Percentiles rank a stretch among this genome's conserved stretches.
These are phyloP conservation scores for Salix udensis DNA, from an alignment of 345 rosid genomes.

Conservation along the genomic window DNA sequence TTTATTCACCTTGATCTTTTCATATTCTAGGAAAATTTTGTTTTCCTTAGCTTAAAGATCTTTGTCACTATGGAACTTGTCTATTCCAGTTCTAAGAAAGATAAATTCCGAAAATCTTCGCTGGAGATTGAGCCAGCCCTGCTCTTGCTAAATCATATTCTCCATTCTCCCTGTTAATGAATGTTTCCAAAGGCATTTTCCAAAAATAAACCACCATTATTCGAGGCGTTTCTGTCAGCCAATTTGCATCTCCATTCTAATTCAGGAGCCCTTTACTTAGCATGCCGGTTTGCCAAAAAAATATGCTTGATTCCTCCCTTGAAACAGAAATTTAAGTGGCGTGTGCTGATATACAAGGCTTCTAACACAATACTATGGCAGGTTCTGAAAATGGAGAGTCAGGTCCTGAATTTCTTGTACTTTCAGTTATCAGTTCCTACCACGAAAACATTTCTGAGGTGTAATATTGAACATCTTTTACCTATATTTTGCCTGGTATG, in stretches of 20 bases:
- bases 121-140: no score
- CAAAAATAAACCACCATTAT: not conserved
- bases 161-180: not conserved
- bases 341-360: constrained; percentile 19
- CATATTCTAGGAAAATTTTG: not conserved
- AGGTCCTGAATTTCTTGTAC: constrained; percentile 58
- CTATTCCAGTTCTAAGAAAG: no score
- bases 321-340: not conserved
- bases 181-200: not conserved
- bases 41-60: not conserved
- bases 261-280: not conserved
- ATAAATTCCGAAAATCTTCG: no score
- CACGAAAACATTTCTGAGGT: constrained; percentile 87
- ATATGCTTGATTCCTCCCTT: not conserved
- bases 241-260: not conserved
- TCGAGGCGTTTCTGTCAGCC: not conserved
- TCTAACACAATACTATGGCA: constrained; percentile 35
- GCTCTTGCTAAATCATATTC: no score
- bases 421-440: constrained; percentile 79
- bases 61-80: no score
- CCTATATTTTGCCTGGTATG: constrained; percentile 2
- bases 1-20: not conserved
- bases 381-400: constrained; percentile 86
- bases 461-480: constrained; percentile 12
- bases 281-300: not conserved